A percentile compares a stretch with the other conserved stretches of the same genome.
Evolutionary conservation across 2,329 filamentous ascomycete species (phyloP).

Genomic region (Xylariaceae sp.): DNA sequence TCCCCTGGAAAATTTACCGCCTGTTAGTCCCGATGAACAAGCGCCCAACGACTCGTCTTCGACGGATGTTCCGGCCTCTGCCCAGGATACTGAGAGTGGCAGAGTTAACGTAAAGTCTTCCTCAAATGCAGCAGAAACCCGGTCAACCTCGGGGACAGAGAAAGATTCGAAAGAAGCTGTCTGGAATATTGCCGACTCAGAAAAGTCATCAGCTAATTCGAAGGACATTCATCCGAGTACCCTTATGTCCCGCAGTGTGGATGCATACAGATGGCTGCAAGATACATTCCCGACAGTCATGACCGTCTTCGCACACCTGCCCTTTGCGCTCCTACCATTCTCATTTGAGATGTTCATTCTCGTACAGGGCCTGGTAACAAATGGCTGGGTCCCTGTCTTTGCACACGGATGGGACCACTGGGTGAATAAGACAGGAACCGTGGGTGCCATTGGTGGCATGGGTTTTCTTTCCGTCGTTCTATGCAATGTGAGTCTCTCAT

Average conservation of each 20-base stretch:
- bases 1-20: neutral
- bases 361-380: slow-evolving; percentile 66
- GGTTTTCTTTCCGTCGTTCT: slow-evolving; percentile 65
- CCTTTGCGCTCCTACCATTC: slow-evolving; percentile 64
- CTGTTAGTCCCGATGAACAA: neutral
- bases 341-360: slow-evolving; percentile 71
- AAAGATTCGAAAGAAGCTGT: neutral
- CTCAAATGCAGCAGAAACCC: slow-evolving; percentile 10
- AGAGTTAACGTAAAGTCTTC: neutral
- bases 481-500: slow-evolving; percentile 57
- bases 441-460: slow-evolving; percentile 67
- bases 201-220: neutral
- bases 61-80: neutral
- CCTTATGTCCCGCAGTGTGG: slow-evolving; percentile 44
- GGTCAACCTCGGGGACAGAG: slow-evolving; percentile 8
- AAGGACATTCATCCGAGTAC: slow-evolving; percentile 35
- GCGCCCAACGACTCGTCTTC: neutral
- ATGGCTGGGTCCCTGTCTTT: slow-evolving; percentile 69
- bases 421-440: slow-evolving; percentile 62
- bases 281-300: slow-evolving; percentile 67
- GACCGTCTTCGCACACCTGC: slow-evolving; percentile 60
- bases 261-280: slow-evolving; percentile 53
- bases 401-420: slow-evolving; percentile 69
- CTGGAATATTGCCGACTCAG: neutral
- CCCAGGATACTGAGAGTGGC: neutral